phyloP scores from a whole-genome alignment of 768 basidiomycete genomes.

The Flagelloscypha sp. region DNA sequence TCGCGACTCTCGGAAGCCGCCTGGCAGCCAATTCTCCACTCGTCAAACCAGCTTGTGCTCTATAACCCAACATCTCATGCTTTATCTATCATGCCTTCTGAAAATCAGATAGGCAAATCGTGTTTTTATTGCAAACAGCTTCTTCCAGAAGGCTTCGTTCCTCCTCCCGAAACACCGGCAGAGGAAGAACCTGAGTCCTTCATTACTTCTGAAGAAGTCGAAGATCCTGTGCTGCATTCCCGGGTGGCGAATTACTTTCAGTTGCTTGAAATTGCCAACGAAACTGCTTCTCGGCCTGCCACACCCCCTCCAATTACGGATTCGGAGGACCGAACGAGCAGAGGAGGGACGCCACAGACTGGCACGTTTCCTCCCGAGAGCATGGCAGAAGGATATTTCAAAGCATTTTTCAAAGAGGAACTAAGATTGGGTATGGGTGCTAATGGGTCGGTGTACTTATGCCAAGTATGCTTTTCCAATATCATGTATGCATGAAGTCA shows the following conservation, averaged over 20 bases:
- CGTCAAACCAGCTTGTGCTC: conserved; percentile 80
- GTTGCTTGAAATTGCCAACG: conserved; percentile 64
- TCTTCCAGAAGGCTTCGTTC: conserved; percentile 38
- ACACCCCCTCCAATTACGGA: conserved; percentile 31
- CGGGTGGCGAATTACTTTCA: conserved; percentile 77
- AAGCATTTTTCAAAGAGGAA: conserved; percentile 88
- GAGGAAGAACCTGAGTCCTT: conserved; percentile 15
- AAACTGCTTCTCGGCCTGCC: conserved; percentile 45
- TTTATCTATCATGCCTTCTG: conserved; percentile 50
- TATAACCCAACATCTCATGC: conserved; percentile 85
- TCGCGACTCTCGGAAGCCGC: conserved; percentile 19
- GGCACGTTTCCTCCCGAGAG: conserved; percentile 54
- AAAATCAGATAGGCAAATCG: no score
- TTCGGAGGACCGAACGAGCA: conserved; percentile 6
- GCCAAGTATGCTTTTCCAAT: conserved; percentile 46
- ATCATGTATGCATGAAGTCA: background rate
- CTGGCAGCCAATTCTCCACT: conserved; percentile 77
- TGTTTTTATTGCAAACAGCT: conserved; percentile 75
- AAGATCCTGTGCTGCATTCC: conserved; percentile 32
- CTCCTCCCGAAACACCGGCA: conserved; percentile 11
- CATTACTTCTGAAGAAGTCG: conserved; percentile 16
- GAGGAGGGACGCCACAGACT: conserved; percentile 4
- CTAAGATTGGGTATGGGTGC: conserved; percentile 90
- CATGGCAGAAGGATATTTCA: conserved; percentile 91
- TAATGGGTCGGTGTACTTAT: conserved; percentile 83